Evolutionary conservation across 305 asterid species (phyloP).

Genomic region (Euphrasia arctica): DNA sequence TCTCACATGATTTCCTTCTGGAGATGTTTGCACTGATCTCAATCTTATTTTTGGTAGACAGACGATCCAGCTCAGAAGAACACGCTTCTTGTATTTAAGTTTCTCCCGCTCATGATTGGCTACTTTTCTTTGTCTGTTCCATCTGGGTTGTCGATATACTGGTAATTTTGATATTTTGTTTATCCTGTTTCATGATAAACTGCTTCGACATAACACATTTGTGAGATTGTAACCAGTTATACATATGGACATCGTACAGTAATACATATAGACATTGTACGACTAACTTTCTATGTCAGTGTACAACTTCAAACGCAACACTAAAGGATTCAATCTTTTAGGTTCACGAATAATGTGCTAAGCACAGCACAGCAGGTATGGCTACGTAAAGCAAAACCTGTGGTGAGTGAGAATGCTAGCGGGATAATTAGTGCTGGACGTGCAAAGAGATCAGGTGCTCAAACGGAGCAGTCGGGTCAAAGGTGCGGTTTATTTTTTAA

Average conservation of each 20-base stretch:
- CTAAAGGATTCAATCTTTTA: slow-evolving; percentile 25
- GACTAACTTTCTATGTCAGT: too few relatives aligned
- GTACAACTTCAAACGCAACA: background rate
- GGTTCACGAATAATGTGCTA: slow-evolving; percentile 95
- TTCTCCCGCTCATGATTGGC: slow-evolving; percentile 99
- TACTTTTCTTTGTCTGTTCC: slow-evolving; percentile 99
- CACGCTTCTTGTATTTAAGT: slow-evolving; percentile 86
- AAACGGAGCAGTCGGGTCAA: slow-evolving; percentile 61
- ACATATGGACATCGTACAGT: too few relatives aligned
- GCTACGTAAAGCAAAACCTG: slow-evolving; percentile 95
- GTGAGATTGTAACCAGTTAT: background rate
- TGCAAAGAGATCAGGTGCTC: slow-evolving; percentile 76
- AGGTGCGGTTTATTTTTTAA: slow-evolving; percentile 46
- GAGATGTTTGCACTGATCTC: slow-evolving; percentile 34
- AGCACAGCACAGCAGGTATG: slow-evolving; percentile 98
- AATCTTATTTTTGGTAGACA: slow-evolving; percentile 57
- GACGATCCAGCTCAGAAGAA: slow-evolving; percentile 98
- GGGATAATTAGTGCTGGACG: slow-evolving; percentile 97
- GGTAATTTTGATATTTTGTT: slow-evolving; percentile 40
- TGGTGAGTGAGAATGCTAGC: slow-evolving; percentile 28
- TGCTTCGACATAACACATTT: too few relatives aligned
- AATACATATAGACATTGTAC: too few relatives aligned
- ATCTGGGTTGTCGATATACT: slow-evolving; percentile 95
- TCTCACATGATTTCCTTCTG: slow-evolving; percentile 14
- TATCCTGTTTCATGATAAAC: too few relatives aligned